phyloP scores from a whole-genome alignment of 75 land plant genomes.

The Picea sitchensis region DNA sequence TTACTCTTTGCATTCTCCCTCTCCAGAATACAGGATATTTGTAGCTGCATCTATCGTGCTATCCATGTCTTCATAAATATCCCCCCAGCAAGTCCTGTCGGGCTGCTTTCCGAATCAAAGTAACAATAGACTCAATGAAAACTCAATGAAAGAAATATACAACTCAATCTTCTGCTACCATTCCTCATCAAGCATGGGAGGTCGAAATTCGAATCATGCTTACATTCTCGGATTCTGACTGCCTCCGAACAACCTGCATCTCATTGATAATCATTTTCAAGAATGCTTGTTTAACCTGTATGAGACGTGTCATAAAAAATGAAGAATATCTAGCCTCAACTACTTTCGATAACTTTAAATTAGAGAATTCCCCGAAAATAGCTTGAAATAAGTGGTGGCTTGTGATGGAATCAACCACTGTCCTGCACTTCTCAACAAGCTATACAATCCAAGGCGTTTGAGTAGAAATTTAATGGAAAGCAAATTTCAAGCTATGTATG shows the following conservation, averaged over 20 bases:
- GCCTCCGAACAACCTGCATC: background rate
- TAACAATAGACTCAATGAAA: background rate
- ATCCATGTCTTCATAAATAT: background rate
- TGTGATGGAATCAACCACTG: no score
- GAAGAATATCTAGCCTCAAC: background rate
- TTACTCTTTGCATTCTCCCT: background rate
- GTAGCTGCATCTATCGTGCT: background rate
- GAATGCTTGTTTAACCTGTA: background rate
- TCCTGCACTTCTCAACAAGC: no score
- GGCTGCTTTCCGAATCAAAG: background rate
- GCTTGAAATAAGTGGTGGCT: background rate
- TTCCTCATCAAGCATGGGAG: background rate
- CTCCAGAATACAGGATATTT: background rate
- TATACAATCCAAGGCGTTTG: no score
- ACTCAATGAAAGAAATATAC: background rate
- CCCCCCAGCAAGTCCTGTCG: background rate
- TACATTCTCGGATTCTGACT: background rate
- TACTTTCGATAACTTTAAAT: background rate
- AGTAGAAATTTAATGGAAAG: no score
- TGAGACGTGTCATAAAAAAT: background rate
- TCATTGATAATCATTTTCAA: background rate
- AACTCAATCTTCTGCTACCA: background rate
- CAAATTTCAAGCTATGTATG: no score
- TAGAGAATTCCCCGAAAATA: background rate
- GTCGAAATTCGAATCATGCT: background rate